Evolutionary conservation across 495 filamentous ascomycete species (phyloP), one percentile per base, ranked within the genome.

Genomic region (Tuber microsphaerosporum): DNA sequence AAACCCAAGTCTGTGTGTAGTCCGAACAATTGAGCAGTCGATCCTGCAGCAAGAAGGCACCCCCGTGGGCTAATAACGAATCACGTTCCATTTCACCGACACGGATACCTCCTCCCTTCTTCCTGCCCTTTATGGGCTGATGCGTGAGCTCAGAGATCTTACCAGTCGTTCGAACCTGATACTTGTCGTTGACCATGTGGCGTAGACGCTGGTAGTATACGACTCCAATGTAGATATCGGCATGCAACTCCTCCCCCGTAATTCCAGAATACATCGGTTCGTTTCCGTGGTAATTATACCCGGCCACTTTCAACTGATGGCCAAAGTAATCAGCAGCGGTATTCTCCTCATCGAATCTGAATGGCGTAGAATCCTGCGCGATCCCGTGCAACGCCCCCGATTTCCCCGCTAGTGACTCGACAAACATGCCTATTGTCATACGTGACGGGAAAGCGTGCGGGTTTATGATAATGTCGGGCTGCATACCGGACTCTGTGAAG

Each of bases 121-220:
- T 93, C 82, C 94, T 88, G 75, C 95, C 95, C 86, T 99, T 97
- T 85, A 98, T 94, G 41, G 95, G 95, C 84, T 99, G 95, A 45
- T 96, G 95, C 12, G 94, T 97, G 39, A 97, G 88, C 37, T 89
- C 86, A 72, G 92, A 93, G 69, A 97, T 91, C 44, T 92, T 93
- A 46, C 95, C 95, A 0, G 95, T 99, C 3, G 95, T 97, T 83
- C 95, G 90, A 75, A 98, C 95, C 85, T 99, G 95, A 89, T 93
- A 99, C 85, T 99, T 99, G 84, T 99, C 95, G 87, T 97, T 97
- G 34, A 99, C 95, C 95, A 99, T 99, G 89, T 99, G 95, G 82
- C 95, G 88, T 71, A 99, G 87, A 82, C 95, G 91, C 84, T 99
- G 95, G 87, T 99, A 99, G 87, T 97, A 97, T 75, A 99, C 95